Base-by-base conservation (phyloP, 1,284 basidiomycete species). In the Clitocybe nebularis region DNA sequence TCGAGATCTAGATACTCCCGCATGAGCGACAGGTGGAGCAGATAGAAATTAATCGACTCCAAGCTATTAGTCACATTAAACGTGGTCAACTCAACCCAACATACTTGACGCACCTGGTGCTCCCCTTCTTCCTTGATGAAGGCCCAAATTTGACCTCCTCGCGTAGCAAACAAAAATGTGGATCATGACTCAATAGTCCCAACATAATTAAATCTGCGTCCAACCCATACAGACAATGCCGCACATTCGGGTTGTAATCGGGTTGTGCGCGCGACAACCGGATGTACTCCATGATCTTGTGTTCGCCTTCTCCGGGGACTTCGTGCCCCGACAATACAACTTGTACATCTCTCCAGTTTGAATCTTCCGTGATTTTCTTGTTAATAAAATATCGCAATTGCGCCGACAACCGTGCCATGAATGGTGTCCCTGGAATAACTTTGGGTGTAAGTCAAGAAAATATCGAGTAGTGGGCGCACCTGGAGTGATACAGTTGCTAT, bases 281-380 rank as follows among this genome's bases (percentile, higher is more conserved):
- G 59, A 99, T 98, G 66, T 95, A 99, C 64, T 99, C 96, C 89
- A 99, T 98, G 56, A 99, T 95, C 75, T 99, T 99, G 78, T 99
- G 96, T 63, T 99, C 96, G 50, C 96, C 96, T 64, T 99, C 96
- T 51, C 96, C 96, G 0, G 95, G 95, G 3, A 96, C 92, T 55
- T 99, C 94, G 63, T 99, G 94, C n/a, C 95, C 96, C 26, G 93
- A 96, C 33, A 99, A 73, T 38, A 99, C 90, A 36, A 99, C 93
- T 56, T 93, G 77, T 34, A 99, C 84, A 45, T 86, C 77, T 48
- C 89, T 74, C 96, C 96, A 99, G 60, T 92, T 85, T 8, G 93
- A 81, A 60, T 97, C 93, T 60, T 97, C 94, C 0, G 86, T 81
- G 21, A 97, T 94, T 72, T 96, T 94, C 78, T 96, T 96, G 66